Evolutionary conservation across 768 basidiomycete species (phyloP), one percentile per base, ranked within the genome.

Genomic region (Suillus brevipes): DNA sequence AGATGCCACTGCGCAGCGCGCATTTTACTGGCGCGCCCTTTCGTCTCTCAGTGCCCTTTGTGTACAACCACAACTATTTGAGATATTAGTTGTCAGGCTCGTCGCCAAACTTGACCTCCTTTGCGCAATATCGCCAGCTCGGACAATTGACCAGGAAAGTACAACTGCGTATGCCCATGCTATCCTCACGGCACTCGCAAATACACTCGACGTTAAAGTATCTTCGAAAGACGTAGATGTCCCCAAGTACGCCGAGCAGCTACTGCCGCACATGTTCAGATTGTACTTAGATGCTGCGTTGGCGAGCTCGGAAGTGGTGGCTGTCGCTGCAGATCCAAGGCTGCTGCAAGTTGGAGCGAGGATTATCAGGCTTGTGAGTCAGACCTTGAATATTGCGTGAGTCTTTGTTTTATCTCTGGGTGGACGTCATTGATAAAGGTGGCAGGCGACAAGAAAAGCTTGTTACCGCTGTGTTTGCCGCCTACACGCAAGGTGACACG

Each of bases 81-180:
- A 94, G 72, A 88, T 82, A 6, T 83, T 99, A 34, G 87, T 94
- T 61, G 83, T 94, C 56, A 87, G 92, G 20, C 79, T 97, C 28
- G 85, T 82, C 3, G 85, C 89, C 4, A 93, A 94, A 75, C 80
- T 99, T 37, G 90, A 93, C 58, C 71, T 90, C 0, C 75, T 91
- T n/a, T 88, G 87, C 67, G 73, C 83, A 53, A 68, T 78, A 6
- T 65, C 72, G 0, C 72, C 80, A 6, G 65, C 75, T 13, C 25
- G 62, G 25, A 16, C 67, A 36, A 73, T 73, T 6, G 86, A 87
- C 42, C 43, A 69, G 2, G 91, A 95, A 73, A 83, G 87, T 14
- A 78, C 76, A n/a, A 87, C 92, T 0, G 91, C 94, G 13, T 99
- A 97, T 73, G 89, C 87, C 1, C 93, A 95, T 77, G 87, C 95